Conservation (phyloP, 169 alveolate species). For the Ichthyophthirius multifiliis region DNA sequence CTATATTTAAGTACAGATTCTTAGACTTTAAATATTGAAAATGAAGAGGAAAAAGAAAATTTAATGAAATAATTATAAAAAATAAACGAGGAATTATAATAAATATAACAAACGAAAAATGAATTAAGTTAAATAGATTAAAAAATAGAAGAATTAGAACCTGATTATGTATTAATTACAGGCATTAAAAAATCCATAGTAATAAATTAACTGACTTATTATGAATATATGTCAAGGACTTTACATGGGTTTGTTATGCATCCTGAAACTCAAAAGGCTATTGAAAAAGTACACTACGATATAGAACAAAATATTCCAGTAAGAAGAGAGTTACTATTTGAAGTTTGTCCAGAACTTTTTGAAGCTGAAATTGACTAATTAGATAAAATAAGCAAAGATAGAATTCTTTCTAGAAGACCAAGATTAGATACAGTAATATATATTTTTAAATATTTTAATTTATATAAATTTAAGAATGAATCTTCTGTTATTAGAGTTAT, state of each 20-base stretch:
- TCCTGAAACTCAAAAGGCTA: conserved; percentile 59
- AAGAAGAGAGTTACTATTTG: conserved; percentile 57
- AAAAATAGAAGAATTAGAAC: conserved; percentile 34
- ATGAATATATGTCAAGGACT: conserved; percentile 43
- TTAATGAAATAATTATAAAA: conserved; percentile 2
- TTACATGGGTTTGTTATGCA: conserved; percentile 52
- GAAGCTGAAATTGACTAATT: conserved; percentile 53
- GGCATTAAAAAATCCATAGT: conserved; percentile 29
- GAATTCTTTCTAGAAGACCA: conserved; percentile 35
- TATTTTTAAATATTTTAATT: background rate
- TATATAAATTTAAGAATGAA: background rate
- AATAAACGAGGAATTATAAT: background rate
- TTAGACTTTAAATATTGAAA: conserved; percentile 1
- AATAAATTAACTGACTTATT: conserved; percentile 49
- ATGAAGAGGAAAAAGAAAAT: conserved; percentile 19
- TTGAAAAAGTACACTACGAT: conserved; percentile 60
- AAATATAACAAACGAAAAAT: conserved; percentile 8
- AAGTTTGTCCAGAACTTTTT: conserved; percentile 65
- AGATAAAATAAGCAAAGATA: conserved; percentile 28
- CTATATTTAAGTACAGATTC: background rate
- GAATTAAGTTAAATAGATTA: conserved; percentile 21
- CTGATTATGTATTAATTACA: conserved; percentile 20
- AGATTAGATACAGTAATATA: conserved; percentile 19
- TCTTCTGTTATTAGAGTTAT: conserved; percentile 14
- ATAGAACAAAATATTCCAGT: conserved; percentile 65